These are phyloP conservation scores for Hemisphaericaspora subhashii DNA, from an alignment of 1,139 yeast species.

Conservation along the genomic window DNA sequence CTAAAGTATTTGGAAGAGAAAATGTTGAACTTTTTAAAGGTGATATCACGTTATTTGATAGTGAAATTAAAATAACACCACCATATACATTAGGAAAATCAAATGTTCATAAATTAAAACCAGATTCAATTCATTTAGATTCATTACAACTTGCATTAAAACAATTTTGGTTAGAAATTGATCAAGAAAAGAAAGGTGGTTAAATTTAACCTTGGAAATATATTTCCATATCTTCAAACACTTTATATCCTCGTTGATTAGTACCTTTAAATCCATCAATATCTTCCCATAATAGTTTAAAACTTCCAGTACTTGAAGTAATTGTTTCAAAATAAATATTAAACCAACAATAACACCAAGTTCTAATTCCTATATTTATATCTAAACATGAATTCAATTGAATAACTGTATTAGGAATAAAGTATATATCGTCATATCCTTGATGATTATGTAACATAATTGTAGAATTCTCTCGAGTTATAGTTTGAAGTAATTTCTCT, in stretches of 20 bases:
- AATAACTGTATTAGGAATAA: slow-evolving; percentile 2
- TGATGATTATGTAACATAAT: background rate
- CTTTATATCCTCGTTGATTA: slow-evolving; percentile 47
- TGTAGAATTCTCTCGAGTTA: slow-evolving; percentile 4
- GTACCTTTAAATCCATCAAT: slow-evolving; percentile 76
- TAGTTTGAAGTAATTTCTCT: slow-evolving; percentile 1
- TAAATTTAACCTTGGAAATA: slow-evolving; percentile 32
- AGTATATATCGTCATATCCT: background rate
- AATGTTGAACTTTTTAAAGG: slow-evolving; percentile 23
- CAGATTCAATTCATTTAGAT: slow-evolving; percentile 39
- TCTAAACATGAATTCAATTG: slow-evolving; percentile 6
- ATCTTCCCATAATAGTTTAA: slow-evolving; percentile 46
- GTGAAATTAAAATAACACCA: slow-evolving; percentile 25
- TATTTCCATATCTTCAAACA: slow-evolving; percentile 51
- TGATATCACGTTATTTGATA: slow-evolving; percentile 23
- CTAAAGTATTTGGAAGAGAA: slow-evolving; percentile 21
- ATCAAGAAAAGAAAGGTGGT: slow-evolving; percentile 60
- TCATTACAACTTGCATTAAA: slow-evolving; percentile 55
- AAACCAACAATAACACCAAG: slow-evolving; percentile 16
- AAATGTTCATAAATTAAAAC: slow-evolving; percentile 23
- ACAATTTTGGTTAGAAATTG: slow-evolving; percentile 56
- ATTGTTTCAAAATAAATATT: slow-evolving; percentile 13
- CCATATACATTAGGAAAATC: slow-evolving; percentile 32
- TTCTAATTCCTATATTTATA: slow-evolving; percentile 11
- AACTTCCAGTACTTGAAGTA: background rate